Evolutionary conservation across 805 yeast species (phyloP), one percentile per base, ranked within the genome.

Genomic region (Lipomyces yamadae): DNA sequence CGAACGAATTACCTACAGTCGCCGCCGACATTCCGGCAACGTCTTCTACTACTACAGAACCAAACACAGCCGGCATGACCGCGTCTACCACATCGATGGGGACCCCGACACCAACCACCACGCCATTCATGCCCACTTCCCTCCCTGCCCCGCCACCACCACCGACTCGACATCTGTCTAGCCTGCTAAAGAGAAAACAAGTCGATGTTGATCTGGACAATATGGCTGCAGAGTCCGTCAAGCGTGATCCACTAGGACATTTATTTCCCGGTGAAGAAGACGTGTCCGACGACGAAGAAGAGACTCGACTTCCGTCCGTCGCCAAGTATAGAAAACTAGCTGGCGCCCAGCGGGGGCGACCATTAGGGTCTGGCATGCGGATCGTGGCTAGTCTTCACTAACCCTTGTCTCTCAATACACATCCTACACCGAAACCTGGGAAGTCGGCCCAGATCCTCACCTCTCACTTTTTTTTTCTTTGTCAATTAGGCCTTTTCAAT

Each of bases 251-350:
- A 32, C 59, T 66, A 7, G 70, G 71, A 5, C 74, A 71, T 58
- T 45, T 71, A 34, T 68, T 71, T 45, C 70, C 74, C n/a, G 74
- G 73, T 10, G 74, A 71, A 55, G 58, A 57, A n/a, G 73, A 69
- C 33, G 69, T 56, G 2, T 58, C 68, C 33, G 70, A 66, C 35
- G 68, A 61, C 42, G 64, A 39, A 39, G 61, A 18, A 33, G 8
- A 29, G 32, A 32, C 56, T 42, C 59, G 65, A 56, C 34, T 63
- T 42, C 71, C 68, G 29, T 68, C 66, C 37, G 71, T 65, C 11
- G 66, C 68, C 18, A 68, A 68, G 53, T 63, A 59, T 58, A 62
- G 63, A 29, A 54, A 56, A 42, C 61, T 67, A 65, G 30, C 42
- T 33, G 54, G 53, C 15, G 42, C 39, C 15, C 63, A 48, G 24